Percentiles rank a stretch among this genome's conserved stretches.
These are phyloP conservation scores for Edaphochlamys debaryana DNA, from an alignment of 139 green algal genomes.

Conservation along the genomic window DNA sequence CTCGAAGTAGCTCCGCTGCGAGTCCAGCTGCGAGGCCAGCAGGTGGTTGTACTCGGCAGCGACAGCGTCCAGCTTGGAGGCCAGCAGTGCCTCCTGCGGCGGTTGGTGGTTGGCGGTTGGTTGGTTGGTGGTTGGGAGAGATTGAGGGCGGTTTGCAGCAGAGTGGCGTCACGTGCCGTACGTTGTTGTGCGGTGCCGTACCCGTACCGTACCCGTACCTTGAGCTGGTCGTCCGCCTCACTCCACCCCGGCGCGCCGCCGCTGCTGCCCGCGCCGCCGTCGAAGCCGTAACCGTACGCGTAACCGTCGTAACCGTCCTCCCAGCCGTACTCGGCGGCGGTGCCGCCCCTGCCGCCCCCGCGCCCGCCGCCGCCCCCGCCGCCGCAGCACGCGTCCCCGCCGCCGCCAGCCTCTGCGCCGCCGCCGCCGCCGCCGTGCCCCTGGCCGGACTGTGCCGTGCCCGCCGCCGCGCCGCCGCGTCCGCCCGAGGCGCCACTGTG, in stretches of 20 bases:
- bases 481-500: too few species aligned
- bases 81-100: slow-evolving; percentile 77
- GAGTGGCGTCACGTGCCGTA: too few species aligned
- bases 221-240: slow-evolving; percentile 42
- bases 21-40: slow-evolving; percentile 91
- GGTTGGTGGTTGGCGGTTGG: too few species aligned
- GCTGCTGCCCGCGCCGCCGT: background rate
- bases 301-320: too few species aligned
- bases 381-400: too few species aligned
- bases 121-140: too few species aligned
- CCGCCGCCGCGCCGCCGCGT: too few species aligned
- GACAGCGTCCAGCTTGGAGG: slow-evolving; percentile 82
- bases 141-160: too few species aligned
- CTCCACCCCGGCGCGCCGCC: slow-evolving; percentile 8
- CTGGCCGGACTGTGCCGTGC: too few species aligned
- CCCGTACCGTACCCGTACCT: slow-evolving; percentile 16
- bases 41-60: slow-evolving; percentile 93
- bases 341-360: background rate
- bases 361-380: background rate
- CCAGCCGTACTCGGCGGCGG: background rate
- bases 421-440: background rate
- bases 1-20: slow-evolving; percentile 91
- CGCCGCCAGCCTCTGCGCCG: background rate
- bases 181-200: background rate
- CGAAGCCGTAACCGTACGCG: background rate